Base-by-base conservation (phyloP, 2,329 filamentous ascomycete genomes). In the Dactylellina haptotyla region DNA sequence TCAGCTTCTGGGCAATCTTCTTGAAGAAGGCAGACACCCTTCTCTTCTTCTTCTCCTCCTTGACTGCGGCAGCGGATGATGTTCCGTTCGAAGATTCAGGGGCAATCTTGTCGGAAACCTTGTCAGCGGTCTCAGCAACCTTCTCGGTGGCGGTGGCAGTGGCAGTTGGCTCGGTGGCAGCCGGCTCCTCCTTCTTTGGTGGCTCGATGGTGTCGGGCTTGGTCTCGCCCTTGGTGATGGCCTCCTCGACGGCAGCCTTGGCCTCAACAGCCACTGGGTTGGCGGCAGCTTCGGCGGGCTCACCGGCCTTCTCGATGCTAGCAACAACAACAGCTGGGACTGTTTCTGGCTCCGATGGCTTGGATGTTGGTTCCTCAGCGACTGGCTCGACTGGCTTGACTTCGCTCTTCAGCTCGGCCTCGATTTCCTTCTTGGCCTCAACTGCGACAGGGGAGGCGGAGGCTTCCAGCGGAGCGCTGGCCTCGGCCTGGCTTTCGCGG, bases 401-500 rank as follows among this genome's bases (percentile, higher is more conserved):
- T 81, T 88, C 89, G 9, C 84, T 83, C 80, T 89, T 85, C 59
- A 92, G 84, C 82, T 92, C 90, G 41, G 87, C 83, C 82, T 93
- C 90, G 2, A 92, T 84, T 67, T 85, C 84, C 67, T 86, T 87
- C 86, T 93, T 93, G 77, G 91, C 90, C 76, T 84, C 80, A 5
- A 93, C 89, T 78, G 90, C 89, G 43, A 85, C 83, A 28, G 87
- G 82, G 67, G 87, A 84, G 37, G 85, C 88, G 76, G 88, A 88
- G 9, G 90, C 89, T 79, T 92, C 90, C n/a, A 89, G 87, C 4
- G 84, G 82, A 45, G 84, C 83, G 59, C 86, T 81, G 18, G 89
- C 89, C 79, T 88, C 85, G 76, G 88, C 83, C 79, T 93, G 89
- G 82, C 89, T 91, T 78, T 92, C 87, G 79, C 86, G 88, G 58